Conservation (phyloP, 2,329 filamentous ascomycete species). For the Sporothrix curviconia region DNA sequence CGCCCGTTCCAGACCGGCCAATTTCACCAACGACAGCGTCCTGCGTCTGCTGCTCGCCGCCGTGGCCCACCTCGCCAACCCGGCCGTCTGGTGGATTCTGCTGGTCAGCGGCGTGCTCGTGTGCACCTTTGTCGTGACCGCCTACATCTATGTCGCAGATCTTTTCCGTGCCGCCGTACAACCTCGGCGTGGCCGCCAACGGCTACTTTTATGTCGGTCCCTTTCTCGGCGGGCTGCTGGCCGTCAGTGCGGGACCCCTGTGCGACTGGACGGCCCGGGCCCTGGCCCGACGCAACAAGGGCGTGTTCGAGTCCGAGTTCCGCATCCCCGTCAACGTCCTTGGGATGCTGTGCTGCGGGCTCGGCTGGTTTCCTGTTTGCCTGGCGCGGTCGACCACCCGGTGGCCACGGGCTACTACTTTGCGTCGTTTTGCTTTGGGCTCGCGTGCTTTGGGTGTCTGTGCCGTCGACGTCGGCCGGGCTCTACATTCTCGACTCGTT, state of each 20-base stretch:
- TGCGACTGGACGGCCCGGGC: constrained; percentile 21
- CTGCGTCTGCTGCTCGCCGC: constrained; percentile 18
- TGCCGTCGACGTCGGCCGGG: constrained; percentile 21
- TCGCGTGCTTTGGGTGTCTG: constrained; percentile 20
- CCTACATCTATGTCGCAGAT: constrained; percentile 21
- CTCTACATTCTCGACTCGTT: constrained; percentile 30
- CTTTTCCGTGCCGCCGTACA: constrained; percentile 21
- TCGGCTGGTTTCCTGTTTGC: constrained; percentile 22
- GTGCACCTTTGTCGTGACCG: constrained; percentile 17
- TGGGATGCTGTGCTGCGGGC: constrained; percentile 15
- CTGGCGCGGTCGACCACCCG: constrained; percentile 19
- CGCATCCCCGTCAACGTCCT: constrained; percentile 20
- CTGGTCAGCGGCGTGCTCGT: constrained; percentile 21
- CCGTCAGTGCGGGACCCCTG: constrained; percentile 24
- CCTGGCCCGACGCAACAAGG: constrained; percentile 14
- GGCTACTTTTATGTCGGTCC: constrained; percentile 38
- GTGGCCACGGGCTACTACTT: constrained; percentile 17
- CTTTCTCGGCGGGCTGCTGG: constrained; percentile 34
- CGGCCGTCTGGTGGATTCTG: constrained; percentile 22
- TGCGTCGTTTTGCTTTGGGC: constrained; percentile 17
- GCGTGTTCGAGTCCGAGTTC: constrained; percentile 22
- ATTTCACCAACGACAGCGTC: constrained; percentile 17
- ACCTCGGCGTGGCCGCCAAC: constrained; percentile 34
- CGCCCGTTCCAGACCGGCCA: background rate
- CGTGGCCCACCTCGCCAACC: constrained; percentile 19